phyloP scores from a whole-genome alignment of 164 flowering plant species.

The Chimonanthus praecox region DNA sequence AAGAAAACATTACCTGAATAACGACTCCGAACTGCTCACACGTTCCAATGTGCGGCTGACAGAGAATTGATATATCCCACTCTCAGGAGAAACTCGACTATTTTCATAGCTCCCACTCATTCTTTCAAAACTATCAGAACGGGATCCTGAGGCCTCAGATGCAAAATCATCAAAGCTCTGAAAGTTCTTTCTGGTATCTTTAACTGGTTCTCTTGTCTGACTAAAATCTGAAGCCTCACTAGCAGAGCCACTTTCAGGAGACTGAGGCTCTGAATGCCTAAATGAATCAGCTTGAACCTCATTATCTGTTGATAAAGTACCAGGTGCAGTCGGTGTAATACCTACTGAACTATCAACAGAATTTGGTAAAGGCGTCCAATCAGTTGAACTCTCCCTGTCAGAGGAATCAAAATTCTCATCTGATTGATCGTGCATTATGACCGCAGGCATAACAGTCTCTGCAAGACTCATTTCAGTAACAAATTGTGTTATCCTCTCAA shows the following conservation, averaged over 20 bases:
- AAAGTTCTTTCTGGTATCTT: slow-evolving; percentile 18
- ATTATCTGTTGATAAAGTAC: slow-evolving; percentile 46
- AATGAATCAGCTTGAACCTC: slow-evolving; percentile 36
- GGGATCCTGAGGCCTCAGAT: slow-evolving; percentile 42
- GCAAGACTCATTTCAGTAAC: slow-evolving; percentile 50
- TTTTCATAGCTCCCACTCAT: slow-evolving; percentile 31
- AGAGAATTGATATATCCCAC: slow-evolving; percentile 19
- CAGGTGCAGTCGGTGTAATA: slow-evolving; percentile 77
- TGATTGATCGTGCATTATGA: slow-evolving; percentile 27
- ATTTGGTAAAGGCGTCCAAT: slow-evolving; percentile 77
- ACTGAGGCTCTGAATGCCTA: slow-evolving; percentile 41
- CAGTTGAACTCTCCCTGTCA: slow-evolving; percentile 23
- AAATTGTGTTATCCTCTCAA: slow-evolving; percentile 80
- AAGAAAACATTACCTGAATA: slow-evolving; percentile 52
- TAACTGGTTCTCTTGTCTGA: slow-evolving; percentile 36
- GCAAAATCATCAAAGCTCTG: slow-evolving; percentile 38
- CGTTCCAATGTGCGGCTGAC: slow-evolving; percentile 36
- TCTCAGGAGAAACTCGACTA: slow-evolving; percentile 47
- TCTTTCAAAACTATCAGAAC: slow-evolving; percentile 39
- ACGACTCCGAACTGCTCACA: slow-evolving; percentile 57
- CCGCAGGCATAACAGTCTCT: slow-evolving; percentile 35
- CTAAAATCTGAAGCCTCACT: slow-evolving; percentile 55
- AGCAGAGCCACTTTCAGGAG: slow-evolving; percentile 50
- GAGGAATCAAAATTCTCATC: slow-evolving; percentile 33
- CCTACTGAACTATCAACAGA: slow-evolving; percentile 61